Evolutionary conservation across 2,329 filamentous ascomycete genomes (phyloP).

Genomic region (Corniculantispora saksenae): DNA sequence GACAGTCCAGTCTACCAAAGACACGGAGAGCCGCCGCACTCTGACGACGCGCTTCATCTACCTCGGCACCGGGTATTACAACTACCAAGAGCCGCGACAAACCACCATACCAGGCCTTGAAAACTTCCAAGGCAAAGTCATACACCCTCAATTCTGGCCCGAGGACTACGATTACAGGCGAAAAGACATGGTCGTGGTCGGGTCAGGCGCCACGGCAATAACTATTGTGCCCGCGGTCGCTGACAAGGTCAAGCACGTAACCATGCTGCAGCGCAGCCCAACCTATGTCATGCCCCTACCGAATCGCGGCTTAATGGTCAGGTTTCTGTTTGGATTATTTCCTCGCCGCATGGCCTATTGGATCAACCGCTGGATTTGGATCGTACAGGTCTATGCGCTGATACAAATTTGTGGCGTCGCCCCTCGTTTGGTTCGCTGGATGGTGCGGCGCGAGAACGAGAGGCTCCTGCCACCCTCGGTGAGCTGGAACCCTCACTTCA

Average conservation of each 20-base stretch:
- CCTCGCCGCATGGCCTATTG: constrained; percentile 27
- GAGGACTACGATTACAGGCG: constrained; percentile 62
- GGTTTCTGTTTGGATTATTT: constrained; percentile 41
- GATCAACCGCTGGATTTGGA: constrained; percentile 30
- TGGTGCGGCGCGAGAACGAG: constrained; percentile 44
- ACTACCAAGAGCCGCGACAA: constrained; percentile 62
- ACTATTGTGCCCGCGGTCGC: constrained; percentile 65
- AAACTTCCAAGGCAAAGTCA: constrained; percentile 42
- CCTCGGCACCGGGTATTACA: constrained; percentile 64
- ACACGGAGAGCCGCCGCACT: too few relatives aligned
- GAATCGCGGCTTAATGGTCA: constrained; percentile 38
- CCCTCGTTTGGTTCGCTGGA: constrained; percentile 45
- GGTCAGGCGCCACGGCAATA: constrained; percentile 67
- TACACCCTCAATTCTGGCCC: constrained; percentile 77
- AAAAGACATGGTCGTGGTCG: constrained; percentile 67
- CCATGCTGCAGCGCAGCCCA: constrained; percentile 70
- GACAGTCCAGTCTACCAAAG: constrained; percentile 8
- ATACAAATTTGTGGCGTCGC: constrained; percentile 51
- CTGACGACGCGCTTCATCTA: constrained; percentile 46
- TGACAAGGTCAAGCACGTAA: constrained; percentile 58
- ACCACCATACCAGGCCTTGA: constrained; percentile 47
- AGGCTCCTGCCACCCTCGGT: constrained; percentile 50
- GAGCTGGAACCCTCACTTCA: constrained; percentile 54
- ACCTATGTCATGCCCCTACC: constrained; percentile 59
- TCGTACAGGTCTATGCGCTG: constrained; percentile 42